Base-by-base conservation (phyloP, 1,284 basidiomycete species). In the Omphalotus olearius region DNA sequence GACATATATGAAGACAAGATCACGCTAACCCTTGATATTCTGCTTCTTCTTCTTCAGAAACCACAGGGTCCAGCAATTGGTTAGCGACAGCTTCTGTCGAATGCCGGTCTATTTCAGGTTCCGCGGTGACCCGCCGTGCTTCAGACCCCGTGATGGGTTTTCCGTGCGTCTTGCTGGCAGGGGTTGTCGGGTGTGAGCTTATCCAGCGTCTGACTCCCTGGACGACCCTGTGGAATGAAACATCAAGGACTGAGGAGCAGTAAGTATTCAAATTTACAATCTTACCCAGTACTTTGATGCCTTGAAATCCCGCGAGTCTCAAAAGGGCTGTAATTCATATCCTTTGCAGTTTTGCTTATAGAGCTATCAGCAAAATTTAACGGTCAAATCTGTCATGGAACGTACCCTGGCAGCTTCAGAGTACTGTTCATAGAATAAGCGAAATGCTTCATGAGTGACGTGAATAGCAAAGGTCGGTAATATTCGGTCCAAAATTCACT, bases 401-500 rank as follows among this genome's bases (percentile, higher is more conserved):
- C 79, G 50, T 57, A 88, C 89, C 88, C 90, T 40, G 87, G 87
- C 1, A 91, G 71, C 62, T 90, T 91, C 47, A 89, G 67, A 6
- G 89, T 92, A 59, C 86, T 89, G 57, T 91, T 91, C 87, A 93
- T 92, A 16, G 83, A 85, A 67, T 85, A 91, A 11, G 87, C 88
- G 68, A 92, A 92, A 63, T 92, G 90, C 63, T 90, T 90, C 16
- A 84, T 84, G 41, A 93, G 66, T 9, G 83, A 83, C 0, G 91
- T 93, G 67, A 91, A 91, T 40, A 92, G 63, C 53, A 88, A 70
- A 4, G 94, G 93, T 33, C 92, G 79, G 65, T 98, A 98, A 69
- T 96, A 96, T 63, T 95, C 92, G 4, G 85, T 78, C 87, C 91
- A 96, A 60, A 90, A 92, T 53, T 93, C 87, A 7, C 80, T 78